Percentiles rank a stretch among this genome's conserved stretches.
phyloP scores from a whole-genome alignment of 2,329 filamentous ascomycete genomes.

The Escovopsis sp. region DNA sequence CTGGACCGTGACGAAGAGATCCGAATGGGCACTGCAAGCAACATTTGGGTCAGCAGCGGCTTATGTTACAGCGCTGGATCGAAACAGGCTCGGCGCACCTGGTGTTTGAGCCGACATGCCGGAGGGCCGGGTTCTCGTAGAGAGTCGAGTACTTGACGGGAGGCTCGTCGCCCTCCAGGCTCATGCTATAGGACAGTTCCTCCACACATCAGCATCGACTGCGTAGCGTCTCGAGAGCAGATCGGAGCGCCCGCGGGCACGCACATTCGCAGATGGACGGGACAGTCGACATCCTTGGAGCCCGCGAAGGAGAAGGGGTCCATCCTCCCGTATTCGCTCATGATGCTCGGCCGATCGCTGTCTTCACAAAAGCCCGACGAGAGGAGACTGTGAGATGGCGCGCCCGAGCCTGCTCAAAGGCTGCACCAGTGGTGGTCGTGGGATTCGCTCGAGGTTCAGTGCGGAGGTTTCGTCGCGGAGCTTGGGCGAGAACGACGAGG shows the following conservation, averaged over 20 bases:
- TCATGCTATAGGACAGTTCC: constrained; percentile 27
- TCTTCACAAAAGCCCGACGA: too few relatives aligned
- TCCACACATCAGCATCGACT: constrained; percentile 9
- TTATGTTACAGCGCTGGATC: too few relatives aligned
- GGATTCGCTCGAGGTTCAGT: too few relatives aligned
- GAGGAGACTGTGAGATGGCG: too few relatives aligned
- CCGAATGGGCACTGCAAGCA: constrained; percentile 51
- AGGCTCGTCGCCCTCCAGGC: constrained; percentile 29
- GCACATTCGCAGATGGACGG: constrained; percentile 51
- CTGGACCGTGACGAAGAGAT: constrained; percentile 85
- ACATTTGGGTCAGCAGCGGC: constrained; percentile 9
- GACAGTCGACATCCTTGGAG: constrained; percentile 67
- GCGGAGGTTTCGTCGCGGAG: too few relatives aligned
- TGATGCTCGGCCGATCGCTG: constrained; percentile 5
- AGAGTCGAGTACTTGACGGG: constrained; percentile 47
- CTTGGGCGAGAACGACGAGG: too few relatives aligned
- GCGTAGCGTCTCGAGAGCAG: background rate
- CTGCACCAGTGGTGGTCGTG: too few relatives aligned
- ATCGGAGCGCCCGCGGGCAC: constrained; percentile 8
- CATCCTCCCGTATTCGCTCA: constrained; percentile 42
- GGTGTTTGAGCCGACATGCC: constrained; percentile 75
- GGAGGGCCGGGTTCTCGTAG: constrained; percentile 60
- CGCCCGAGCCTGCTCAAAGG: too few relatives aligned
- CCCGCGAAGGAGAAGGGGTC: constrained; percentile 93
- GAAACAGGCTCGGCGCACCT: constrained; percentile 30